These are phyloP conservation scores for Groenewaldozyma salmanticensis DNA, from an alignment of 805 yeast genomes.

Conservation along the genomic window DNA sequence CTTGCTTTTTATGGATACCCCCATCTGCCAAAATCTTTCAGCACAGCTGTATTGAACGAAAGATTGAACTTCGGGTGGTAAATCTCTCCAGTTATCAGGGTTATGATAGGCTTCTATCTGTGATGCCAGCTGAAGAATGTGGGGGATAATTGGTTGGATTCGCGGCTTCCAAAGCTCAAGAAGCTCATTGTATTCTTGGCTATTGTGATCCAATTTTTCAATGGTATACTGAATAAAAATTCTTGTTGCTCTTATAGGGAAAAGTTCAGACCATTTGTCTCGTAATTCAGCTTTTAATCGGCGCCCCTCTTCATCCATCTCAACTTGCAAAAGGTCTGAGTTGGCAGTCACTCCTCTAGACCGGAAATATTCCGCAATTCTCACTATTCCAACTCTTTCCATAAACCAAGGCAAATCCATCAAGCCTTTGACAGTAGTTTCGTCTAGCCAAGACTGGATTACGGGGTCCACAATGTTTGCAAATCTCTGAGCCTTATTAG, in stretches of 20 bases:
- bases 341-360: constrained; percentile 68
- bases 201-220: constrained; percentile 75
- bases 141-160: constrained; percentile 84
- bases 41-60: constrained; percentile 84
- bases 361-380: constrained; percentile 84
- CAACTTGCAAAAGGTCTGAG: constrained; percentile 64
- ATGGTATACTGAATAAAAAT: constrained; percentile 91
- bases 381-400: constrained; percentile 93
- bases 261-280: constrained; percentile 86
- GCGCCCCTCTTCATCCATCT: constrained; percentile 86
- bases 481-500: constrained; percentile 67
- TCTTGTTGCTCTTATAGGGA: constrained; percentile 93
- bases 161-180: constrained; percentile 86
- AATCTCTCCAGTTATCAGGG: constrained; percentile 79
- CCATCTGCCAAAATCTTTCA: constrained; percentile 98
- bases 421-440: constrained; percentile 80
- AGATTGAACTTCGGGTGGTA: constrained; percentile 83
- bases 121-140: constrained; percentile 71
- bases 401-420: constrained; percentile 93
- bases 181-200: constrained; percentile 61
- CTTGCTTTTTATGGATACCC: constrained; percentile 86
- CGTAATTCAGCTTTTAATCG: constrained; percentile 65
- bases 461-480: constrained; percentile 89
- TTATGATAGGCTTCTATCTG: constrained; percentile 94
- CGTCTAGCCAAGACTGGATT: constrained; percentile 84